A percentile compares a stretch with the other conserved stretches of the same genome.
phyloP scores from a whole-genome alignment of 352 stramenopile genomes.

The Pythium sp. region DNA sequence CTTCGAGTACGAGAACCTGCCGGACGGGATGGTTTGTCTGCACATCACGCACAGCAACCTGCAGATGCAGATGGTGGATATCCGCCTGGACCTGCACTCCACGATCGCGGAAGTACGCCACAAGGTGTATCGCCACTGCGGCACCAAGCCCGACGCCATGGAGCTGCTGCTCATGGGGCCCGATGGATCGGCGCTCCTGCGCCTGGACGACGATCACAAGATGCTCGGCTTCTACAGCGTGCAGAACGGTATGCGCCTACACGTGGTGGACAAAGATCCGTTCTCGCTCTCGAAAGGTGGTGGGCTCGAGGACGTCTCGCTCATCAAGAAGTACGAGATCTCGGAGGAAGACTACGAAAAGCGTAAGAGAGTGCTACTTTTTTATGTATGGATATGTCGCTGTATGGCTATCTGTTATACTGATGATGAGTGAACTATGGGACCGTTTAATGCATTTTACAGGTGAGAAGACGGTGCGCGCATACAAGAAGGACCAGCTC shows the following conservation, averaged over 20 bases:
- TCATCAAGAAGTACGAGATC: constrained; percentile 98
- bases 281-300: constrained; percentile 94
- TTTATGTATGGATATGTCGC: neutral
- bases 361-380: constrained; percentile 39
- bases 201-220: constrained; percentile 68
- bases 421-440: neutral
- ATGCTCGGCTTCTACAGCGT: constrained; percentile 93
- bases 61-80: constrained; percentile 95
- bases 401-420: neutral
- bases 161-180: constrained; percentile 58
- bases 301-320: constrained; percentile 94
- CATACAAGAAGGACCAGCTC: constrained; percentile 95
- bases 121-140: constrained; percentile 95
- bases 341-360: constrained; percentile 98
- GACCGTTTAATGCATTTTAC: neutral
- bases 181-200: constrained; percentile 44
- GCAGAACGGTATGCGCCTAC: constrained; percentile 91
- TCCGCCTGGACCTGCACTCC: constrained; percentile 93
- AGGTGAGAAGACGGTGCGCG: constrained; percentile 96
- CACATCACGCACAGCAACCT: constrained; percentile 98
- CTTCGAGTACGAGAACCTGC: constrained; percentile 81
- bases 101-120: constrained; percentile 88
- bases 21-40: constrained; percentile 89
- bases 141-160: constrained; percentile 92
- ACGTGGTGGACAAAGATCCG: constrained; percentile 96